Conservation (phyloP, 78 protist genomes). For the Dictyostelium intermedium region DNA sequence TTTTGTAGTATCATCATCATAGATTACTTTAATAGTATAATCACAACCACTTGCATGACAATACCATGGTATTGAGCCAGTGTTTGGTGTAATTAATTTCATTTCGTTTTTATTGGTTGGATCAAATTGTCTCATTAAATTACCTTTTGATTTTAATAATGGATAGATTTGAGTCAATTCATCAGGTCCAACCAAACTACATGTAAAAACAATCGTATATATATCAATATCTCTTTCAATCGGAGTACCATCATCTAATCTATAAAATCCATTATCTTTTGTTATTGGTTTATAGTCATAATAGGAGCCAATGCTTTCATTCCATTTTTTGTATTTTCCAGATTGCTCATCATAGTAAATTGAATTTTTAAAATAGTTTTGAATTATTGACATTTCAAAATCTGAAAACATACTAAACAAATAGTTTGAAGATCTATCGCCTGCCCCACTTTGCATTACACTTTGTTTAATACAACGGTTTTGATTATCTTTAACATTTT, state of each 20-base stretch:
- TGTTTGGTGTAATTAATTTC: neutral
- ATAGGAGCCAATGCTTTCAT: neutral
- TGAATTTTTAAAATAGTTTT: conserved; percentile 7
- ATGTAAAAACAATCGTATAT: neutral
- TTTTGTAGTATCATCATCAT: neutral
- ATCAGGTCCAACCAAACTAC: neutral
- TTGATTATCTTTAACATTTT: neutral
- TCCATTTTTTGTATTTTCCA: neutral
- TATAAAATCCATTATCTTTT: neutral
- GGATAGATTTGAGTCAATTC: conserved; percentile 5
- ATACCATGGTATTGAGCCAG: conserved; percentile 2
- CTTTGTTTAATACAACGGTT: conserved; percentile 1
- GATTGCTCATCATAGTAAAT: neutral
- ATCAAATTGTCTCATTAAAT: conserved; percentile 17
- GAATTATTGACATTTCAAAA: neutral
- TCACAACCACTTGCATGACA: conserved; percentile 42
- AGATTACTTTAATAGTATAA: conserved; percentile 19
- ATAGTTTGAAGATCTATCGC: conserved; percentile 16
- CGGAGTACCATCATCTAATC: neutral
- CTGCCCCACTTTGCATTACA: conserved; percentile 28
- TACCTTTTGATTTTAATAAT: neutral
- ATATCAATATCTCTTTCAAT: conserved; percentile 1
- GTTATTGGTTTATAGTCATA: neutral
- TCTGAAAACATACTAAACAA: conserved; percentile 29
- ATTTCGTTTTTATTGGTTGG: conserved; percentile 21